Conservation (phyloP, 805 yeast genomes). For the Millerago galiae region DNA sequence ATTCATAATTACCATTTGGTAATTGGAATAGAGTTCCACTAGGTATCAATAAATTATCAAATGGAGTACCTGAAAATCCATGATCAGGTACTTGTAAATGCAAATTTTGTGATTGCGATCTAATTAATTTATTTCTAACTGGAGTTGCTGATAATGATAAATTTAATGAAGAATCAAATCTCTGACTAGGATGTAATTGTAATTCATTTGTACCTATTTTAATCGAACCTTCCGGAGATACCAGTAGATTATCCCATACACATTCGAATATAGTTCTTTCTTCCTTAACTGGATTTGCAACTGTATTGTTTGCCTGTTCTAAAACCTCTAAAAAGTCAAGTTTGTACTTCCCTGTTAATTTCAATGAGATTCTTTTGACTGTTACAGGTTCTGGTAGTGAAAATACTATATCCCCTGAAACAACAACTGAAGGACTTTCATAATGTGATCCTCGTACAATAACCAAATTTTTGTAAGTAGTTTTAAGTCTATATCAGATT, state of each 20-base stretch:
- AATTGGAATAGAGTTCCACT: conserved; percentile 32
- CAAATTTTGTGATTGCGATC: conserved; percentile 19
- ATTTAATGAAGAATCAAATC: conserved; percentile 4
- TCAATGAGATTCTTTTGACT: conserved; percentile 54
- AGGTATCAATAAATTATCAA: conserved; percentile 17
- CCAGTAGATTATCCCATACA: conserved; percentile 57
- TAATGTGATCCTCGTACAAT: conserved; percentile 69
- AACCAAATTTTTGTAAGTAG: conserved; percentile 52
- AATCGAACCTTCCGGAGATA: conserved; percentile 26
- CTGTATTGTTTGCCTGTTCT: conserved; percentile 30
- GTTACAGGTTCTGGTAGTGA: conserved; percentile 62
- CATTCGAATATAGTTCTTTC: conserved; percentile 62
- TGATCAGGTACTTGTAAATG: conserved; percentile 22
- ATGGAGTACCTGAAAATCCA: conserved; percentile 30
- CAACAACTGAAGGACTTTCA: conserved; percentile 69
- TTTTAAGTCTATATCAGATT: conserved; percentile 20
- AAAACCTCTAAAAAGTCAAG: conserved; percentile 49
- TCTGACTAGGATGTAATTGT: conserved; percentile 6
- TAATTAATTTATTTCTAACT: conserved; percentile 13
- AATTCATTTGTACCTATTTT: conserved; percentile 14
- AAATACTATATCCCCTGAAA: conserved; percentile 70
- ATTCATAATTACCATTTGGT: conserved; percentile 71
- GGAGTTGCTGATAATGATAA: conserved; percentile 2
- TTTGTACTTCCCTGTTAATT: conserved; percentile 56
- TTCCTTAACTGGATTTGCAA: conserved; percentile 37